Percentiles rank a stretch among this genome's conserved stretches.
These are phyloP conservation scores for Brettanomyces anomalus DNA, from an alignment of 805 yeast genomes.

Conservation along the genomic window DNA sequence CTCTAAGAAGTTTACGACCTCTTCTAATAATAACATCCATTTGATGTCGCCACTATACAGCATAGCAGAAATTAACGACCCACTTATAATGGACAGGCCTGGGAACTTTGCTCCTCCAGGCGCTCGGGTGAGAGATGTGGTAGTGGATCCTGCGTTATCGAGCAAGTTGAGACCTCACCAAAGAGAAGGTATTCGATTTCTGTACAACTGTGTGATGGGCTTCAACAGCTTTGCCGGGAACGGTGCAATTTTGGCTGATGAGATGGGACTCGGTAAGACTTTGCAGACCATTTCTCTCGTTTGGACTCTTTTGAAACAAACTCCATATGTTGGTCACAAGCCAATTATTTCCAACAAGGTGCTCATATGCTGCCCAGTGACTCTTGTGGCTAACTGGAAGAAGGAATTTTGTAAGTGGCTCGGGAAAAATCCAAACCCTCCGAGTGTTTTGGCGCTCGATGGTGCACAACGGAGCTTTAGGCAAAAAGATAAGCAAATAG, in stretches of 20 bases:
- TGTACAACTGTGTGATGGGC: slow-evolving; percentile 81
- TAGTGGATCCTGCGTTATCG: slow-evolving; percentile 51
- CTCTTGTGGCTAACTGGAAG: slow-evolving; percentile 81
- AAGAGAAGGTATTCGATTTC: slow-evolving; percentile 69
- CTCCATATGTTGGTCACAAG: slow-evolving; percentile 33
- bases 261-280: slow-evolving; percentile 94
- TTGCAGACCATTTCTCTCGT: slow-evolving; percentile 74
- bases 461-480: slow-evolving; percentile 28
- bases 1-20: not conserved
- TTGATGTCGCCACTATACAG: slow-evolving; percentile 13
- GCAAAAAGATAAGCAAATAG: slow-evolving; percentile 46
- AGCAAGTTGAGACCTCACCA: slow-evolving; percentile 73
- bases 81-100: slow-evolving; percentile 8
- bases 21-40: not conserved
- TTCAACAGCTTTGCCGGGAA: slow-evolving; percentile 35
- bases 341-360: slow-evolving; percentile 43
- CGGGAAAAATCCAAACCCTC: slow-evolving; percentile 34
- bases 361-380: slow-evolving; percentile 85
- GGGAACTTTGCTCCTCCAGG: slow-evolving; percentile 2
- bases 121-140: slow-evolving; percentile 29
- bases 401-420: slow-evolving; percentile 88
- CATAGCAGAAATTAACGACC: slow-evolving; percentile 6
- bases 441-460: slow-evolving; percentile 53
- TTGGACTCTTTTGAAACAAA: slow-evolving; percentile 73
- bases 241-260: slow-evolving; percentile 90